Evolutionary conservation across 1,284 basidiomycete genomes (phyloP), one percentile per base, ranked within the genome.

Genomic region (Cutaneotrichosporon dermatis): DNA sequence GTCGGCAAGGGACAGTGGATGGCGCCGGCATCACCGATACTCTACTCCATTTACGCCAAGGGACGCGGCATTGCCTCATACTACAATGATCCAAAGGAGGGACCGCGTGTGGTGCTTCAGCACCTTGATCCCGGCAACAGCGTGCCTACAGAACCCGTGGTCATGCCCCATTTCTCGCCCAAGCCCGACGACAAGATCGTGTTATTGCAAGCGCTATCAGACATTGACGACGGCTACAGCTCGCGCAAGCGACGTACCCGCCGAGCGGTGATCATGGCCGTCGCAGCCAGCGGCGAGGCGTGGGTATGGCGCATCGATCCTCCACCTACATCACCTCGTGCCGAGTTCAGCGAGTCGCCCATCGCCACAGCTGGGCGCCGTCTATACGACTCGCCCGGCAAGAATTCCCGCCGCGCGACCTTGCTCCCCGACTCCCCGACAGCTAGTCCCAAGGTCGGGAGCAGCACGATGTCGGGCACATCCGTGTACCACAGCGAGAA

Each of bases 151-250:
- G 62, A 64, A 36, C 65, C 69, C 0, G 60, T 76, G 2, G 45
- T 57, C 2, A 51, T 77, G 43, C 76, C 74, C 4, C 65, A 72
- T 51, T 76, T 77, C 50, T 10, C 60, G 5, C 64, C 69, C 11
- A 57, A 59, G 7, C 41, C 60, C 4, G 71, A 60, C 11, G 76
- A 77, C 57, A 64, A 70, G 9, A 62, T 77, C 8, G 62, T 67
- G 54, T 66, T 77, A 62, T 62, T 79, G 0, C 54, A 77, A 13
- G 77, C 75, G 1, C 69, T 77, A 2, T 77, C 76, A 2, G 74
- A 78, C 63, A 74, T 79, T 43, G 77, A 79, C 63, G 77, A 79
- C 59, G 77, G 77, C 0, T 67, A 68, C 49, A 71, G 69, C n/a
- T 61, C 64, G 2, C 53, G 62, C 15, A 65, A 64, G 33, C 57